Evolutionary conservation across 768 basidiomycete genomes (phyloP).

Genomic region (Tricholoma sp.): DNA sequence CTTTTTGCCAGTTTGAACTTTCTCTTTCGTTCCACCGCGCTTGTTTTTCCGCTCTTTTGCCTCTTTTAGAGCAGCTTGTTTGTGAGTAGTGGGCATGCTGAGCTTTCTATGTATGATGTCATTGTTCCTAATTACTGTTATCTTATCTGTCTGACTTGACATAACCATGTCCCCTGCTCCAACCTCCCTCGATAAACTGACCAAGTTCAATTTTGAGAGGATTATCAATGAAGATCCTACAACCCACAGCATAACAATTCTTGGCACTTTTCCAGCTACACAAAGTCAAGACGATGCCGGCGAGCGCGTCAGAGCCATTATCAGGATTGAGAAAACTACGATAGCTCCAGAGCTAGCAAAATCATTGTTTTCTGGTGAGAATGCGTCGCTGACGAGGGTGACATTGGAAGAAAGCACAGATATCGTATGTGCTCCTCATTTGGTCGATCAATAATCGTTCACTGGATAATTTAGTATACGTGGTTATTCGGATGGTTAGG

Average conservation of each 20-base stretch:
- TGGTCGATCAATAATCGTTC: background rate
- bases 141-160: background rate
- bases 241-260: slow-evolving; percentile 56
- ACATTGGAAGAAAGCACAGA: slow-evolving; percentile 57
- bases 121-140: no score
- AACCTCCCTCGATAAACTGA: slow-evolving; percentile 31
- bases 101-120: no score
- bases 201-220: slow-evolving; percentile 48
- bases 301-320: slow-evolving; percentile 47
- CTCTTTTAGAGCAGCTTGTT: slow-evolving; percentile 15
- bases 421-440: slow-evolving; percentile 42
- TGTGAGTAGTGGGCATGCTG: slow-evolving; percentile 33
- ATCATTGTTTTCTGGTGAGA: slow-evolving; percentile 30
- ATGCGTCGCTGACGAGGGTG: slow-evolving; percentile 35
- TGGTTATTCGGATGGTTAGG: slow-evolving; percentile 74
- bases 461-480: slow-evolving; percentile 51
- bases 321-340: slow-evolving; percentile 76
- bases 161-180: slow-evolving; percentile 28
- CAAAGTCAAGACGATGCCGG: slow-evolving; percentile 7
- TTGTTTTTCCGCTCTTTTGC: slow-evolving; percentile 2
- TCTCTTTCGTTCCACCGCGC: slow-evolving; percentile 4
- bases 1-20: background rate
- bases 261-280: slow-evolving; percentile 55
- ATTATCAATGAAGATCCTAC: slow-evolving; percentile 59
- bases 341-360: slow-evolving; percentile 41